Evolutionary conservation across 352 stramenopile genomes (phyloP).

Genomic region (Blastocystis sp.): DNA sequence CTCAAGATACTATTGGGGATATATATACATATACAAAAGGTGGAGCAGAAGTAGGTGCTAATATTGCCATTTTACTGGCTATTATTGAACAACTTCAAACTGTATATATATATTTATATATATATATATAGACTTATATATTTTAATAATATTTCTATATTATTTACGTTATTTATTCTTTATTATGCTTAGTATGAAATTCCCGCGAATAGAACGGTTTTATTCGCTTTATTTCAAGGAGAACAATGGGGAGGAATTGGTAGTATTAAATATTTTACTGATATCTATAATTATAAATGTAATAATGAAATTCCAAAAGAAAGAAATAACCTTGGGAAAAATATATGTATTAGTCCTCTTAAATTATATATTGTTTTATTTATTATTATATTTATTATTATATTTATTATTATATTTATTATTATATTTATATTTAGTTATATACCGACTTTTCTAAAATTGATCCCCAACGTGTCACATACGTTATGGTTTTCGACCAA

Average conservation of each 20-base stretch:
- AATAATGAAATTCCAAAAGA: not conserved
- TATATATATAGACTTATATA: no score
- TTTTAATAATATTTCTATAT: no score
- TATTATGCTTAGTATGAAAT: no score
- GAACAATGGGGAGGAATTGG: constrained; percentile 21
- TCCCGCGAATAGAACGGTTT: not conserved
- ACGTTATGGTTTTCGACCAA: constrained; percentile 31
- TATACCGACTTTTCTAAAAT: constrained; percentile 11
- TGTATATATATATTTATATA: not conserved
- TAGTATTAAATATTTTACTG: constrained; percentile 4
- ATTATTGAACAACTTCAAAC: constrained; percentile 1
- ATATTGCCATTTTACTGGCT: constrained; percentile 8
- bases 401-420: not conserved
- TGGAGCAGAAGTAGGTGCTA: not conserved
- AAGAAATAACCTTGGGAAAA: constrained; percentile 12
- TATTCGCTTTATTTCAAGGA: constrained; percentile 32
- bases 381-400: not conserved
- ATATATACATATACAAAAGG: constrained; percentile 1
- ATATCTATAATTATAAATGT: constrained; percentile 13
- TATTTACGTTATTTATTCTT: no score
- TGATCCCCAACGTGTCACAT: constrained; percentile 1
- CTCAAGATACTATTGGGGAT: not conserved
- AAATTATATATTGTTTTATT: not conserved
- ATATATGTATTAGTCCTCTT: constrained; percentile 27
- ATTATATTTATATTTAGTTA: constrained; percentile 1